Evolutionary conservation across 352 stramenopile species (phyloP).

Genomic region (Pythium scleroteichum): DNA sequence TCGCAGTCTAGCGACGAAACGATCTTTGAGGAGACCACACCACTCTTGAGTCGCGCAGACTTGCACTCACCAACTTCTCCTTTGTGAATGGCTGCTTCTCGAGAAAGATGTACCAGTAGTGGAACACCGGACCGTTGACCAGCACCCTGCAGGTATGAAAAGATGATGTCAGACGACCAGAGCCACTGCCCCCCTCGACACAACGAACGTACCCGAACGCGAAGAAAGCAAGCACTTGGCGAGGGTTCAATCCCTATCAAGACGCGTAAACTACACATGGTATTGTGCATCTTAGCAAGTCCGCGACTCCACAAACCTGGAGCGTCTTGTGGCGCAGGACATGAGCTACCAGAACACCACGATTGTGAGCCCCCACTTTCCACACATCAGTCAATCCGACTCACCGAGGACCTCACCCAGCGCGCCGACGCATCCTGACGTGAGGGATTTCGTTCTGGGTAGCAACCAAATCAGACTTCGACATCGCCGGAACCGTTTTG

Average conservation of each 20-base stretch:
- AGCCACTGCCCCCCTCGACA: background rate
- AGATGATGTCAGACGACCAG: background rate
- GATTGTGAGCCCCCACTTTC: no score
- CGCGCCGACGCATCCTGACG: conserved; percentile 59
- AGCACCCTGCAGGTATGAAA: conserved; percentile 29
- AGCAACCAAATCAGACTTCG: background rate
- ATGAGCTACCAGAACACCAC: no score
- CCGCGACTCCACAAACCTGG: conserved; percentile 29
- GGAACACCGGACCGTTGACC: conserved; percentile 61
- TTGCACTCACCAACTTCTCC: conserved; percentile 50
- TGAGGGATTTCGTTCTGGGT: conserved; percentile 64
- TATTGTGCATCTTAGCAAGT: background rate
- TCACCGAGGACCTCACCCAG: conserved; percentile 68
- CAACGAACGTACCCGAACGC: conserved; percentile 45
- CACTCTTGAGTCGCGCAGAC: no score
- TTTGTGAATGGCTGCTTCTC: conserved; percentile 64
- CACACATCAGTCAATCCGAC: no score
- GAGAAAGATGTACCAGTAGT: conserved; percentile 73
- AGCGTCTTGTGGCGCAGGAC: conserved; percentile 72
- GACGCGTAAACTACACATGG: background rate
- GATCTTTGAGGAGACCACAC: no score
- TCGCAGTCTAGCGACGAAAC: conserved; percentile 44
- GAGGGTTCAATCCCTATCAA: conserved; percentile 52
- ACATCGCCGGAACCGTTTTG: conserved; percentile 1
- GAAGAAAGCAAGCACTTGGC: conserved; percentile 74